Evolutionary conservation across 192 early-diverging fungal species (phyloP).

Genomic region (Chytriomyces confervae): DNA sequence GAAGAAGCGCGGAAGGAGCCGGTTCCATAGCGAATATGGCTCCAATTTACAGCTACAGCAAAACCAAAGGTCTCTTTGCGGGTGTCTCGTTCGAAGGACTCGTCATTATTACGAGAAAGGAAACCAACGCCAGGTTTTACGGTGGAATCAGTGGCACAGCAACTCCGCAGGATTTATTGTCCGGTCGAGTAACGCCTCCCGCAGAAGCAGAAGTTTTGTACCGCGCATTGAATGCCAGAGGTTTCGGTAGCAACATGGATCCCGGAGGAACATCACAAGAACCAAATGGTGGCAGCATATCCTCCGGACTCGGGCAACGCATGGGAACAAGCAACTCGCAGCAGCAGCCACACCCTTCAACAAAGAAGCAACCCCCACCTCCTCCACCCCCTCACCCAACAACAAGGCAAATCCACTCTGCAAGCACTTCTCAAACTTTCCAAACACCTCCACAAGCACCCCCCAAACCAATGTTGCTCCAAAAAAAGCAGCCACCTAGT

Average conservation of each 20-base stretch:
- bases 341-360: neutral
- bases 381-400: constrained; percentile 2
- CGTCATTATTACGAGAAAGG: constrained; percentile 87
- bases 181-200: constrained; percentile 77
- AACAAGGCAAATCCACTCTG: neutral
- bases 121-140: constrained; percentile 90
- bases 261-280: neutral
- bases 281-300: neutral
- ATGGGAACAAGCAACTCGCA: neutral
- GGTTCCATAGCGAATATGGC: constrained; percentile 80
- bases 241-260: constrained; percentile 23
- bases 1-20: constrained; percentile 78
- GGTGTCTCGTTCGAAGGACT: constrained; percentile 91
- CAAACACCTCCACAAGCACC: neutral
- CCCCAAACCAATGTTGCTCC: neutral
- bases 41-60: constrained; percentile 90
- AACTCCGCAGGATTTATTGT: constrained; percentile 78
- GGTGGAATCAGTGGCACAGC: constrained; percentile 46
- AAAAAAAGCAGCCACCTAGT: neutral
- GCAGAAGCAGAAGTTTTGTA: constrained; percentile 83
- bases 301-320: neutral
- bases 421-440: neutral
- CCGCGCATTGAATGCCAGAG: constrained; percentile 65
- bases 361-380: neutral
- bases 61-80: constrained; percentile 91